Evolutionary conservation across 345 rosid genomes (phyloP), one percentile per base, ranked within the genome.

Genomic region (Eutrema yunnanense): DNA sequence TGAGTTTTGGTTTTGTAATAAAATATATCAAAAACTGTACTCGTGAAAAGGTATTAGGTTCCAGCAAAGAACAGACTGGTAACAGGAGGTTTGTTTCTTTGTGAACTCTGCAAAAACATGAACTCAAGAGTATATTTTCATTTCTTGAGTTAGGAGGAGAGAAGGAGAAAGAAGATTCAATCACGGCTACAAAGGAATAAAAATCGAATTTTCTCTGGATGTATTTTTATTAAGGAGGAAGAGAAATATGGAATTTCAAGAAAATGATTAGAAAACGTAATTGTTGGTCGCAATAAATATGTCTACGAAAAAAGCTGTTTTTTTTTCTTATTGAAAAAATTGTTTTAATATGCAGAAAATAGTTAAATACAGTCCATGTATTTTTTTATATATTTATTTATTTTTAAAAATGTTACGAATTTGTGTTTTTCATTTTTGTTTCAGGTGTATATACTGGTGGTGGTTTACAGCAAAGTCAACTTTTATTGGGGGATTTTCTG

Each of bases 61-160:
- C 47, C 72, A 64, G 80, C 67, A 42, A 57, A 65, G 72, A 76
- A 43, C 80, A 76, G 80, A 64, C 56, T 64, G 80, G 72, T 56
- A 48, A 48, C 47, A 69, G 61, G n/a, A 70, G 14, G 11, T 69
- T 62, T 60, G 70, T 34, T 56, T 76, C 67, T 48, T 70, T 70
- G 16, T 64, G 62, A 56, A 47, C 75, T 46, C 57, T 36, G 58
- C 44, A 46, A 62, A 49, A 50, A 51, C 10, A 62, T 29, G 65
- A 62, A 70, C 54, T 53, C 46, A 19, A 4, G 63, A 52, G 34
- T 36, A 13, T 9, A 33, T 4, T 49, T 53, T 64, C 33, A n/a
- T 38, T 60, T 29, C 42, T 50, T 49, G 13, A 29, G 29, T 12
- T 3, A 16, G 5, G 46, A 16, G 3, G 46, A 67, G 58, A 60